Evolutionary conservation across 2,329 filamentous ascomycete genomes (phyloP), one percentile per base, ranked within the genome.

Genomic region (Verticillium nubilum): DNA sequence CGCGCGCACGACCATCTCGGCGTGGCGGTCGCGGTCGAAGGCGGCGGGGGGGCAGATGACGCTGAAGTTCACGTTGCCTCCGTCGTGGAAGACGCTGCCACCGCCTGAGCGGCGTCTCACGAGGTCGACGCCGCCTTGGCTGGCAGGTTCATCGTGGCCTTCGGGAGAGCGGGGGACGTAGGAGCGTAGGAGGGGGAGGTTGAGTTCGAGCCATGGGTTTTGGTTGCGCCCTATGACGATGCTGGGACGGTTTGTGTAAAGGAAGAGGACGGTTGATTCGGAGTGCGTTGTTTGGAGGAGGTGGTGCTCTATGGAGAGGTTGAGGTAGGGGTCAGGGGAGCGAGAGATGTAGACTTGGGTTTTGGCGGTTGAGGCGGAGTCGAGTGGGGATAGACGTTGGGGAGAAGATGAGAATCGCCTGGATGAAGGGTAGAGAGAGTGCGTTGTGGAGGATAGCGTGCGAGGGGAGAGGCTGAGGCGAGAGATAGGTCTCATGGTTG

Each of bases 211-310:
- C 95, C 94, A 99, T 58, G 95, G 95, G 72, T 99, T 99, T 77
- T 99, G 95, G 73, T 99, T 99, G 61, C 95, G 87, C 52, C 95
- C 95, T 66, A 99, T 88, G 70, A 99, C 88, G 61, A 99, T 83
- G 71, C 91, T 92, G 1, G 94, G 92, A 37, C 85, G 76, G 75
- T 99, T 98, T 67, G 86, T 84, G 77, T 98, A 99, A 56, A 97
- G 83, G 59, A 98, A 90, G 2, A 98, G 84, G 56, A 98, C 75
- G 15, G 84, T 88, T 13, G 92, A 92, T 61, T 89, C 84, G 6
- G 86, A 79, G 1, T 87, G 84, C 0, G 89, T 88, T 58, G 86
- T 86, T 67, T 91, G 86, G 7, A 98, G 84, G 29, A 99, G 86
- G 72, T 91, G 88, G 72, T 98, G 92, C 78, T 99, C 95, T 67